Base-by-base conservation (phyloP, 2,329 filamentous ascomycete species). In the Penicillium sp. region DNA sequence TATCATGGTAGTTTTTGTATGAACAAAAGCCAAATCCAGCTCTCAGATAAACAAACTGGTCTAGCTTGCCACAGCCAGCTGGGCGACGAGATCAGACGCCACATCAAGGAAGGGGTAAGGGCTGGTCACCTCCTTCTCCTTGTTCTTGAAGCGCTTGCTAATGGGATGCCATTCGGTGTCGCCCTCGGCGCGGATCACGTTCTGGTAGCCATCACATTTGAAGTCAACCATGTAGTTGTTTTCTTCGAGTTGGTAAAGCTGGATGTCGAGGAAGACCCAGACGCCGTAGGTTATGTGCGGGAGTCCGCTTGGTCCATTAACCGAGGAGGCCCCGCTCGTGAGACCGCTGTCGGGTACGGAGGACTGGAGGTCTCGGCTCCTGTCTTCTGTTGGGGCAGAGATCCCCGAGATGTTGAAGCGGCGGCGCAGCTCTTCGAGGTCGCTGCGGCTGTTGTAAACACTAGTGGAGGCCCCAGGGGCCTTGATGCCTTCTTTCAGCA, bases 131-230 rank as follows among this genome's bases (percentile, higher is more conserved):
- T 96, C 90, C 82, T 97, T 97, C 78, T 97, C 92, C 68, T 94
- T 91, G 50, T 92, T 79, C 61, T 72, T 75, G 60, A 77, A 73
- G 31, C 78, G 75, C 62, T 79, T 79, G 72, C 77, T 78, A 59
- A 80, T 75, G n/a, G 73, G 79, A 69, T 67, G 74, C 81, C 66
- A 84, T 67, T 68, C 84, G 2, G 68, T 65, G 10, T 76, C 74
- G 17, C 70, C 69, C 23, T 73, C 69, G 19, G 67, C 79, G 50
- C 89, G 79, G 64, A 88, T 86, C 49, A 93, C 88, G 55, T 94
- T 91, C 78, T 99, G 94, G 77, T 99, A 99, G 21, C 94, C 94
- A 15, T 94, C 93, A 74, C 93, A 97, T 74, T 97, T 97, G 82
- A 99, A 99, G 74, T 99, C 94, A 49, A 99, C 94, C 61, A 99